Percentiles rank a stretch among this genome's conserved stretches.
phyloP scores from a whole-genome alignment of 2,329 filamentous ascomycete species.

The Alternaria conjuncta region DNA sequence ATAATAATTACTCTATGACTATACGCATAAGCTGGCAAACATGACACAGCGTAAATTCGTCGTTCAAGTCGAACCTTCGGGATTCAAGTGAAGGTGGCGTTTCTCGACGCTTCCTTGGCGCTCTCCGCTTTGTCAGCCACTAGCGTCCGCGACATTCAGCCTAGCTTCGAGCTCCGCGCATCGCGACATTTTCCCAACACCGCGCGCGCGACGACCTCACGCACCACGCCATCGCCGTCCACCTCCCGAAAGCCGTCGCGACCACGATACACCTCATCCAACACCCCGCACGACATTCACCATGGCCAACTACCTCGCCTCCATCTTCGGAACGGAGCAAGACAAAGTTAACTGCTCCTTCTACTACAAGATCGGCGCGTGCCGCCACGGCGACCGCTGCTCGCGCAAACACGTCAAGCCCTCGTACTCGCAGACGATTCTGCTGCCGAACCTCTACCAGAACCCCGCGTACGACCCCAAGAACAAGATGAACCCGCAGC shows the following conservation, averaged over 20 bases:
- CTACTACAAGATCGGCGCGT: slow-evolving; percentile 99
- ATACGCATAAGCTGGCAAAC: too few relatives aligned
- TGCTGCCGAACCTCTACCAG: slow-evolving; percentile 98
- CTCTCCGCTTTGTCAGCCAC: slow-evolving; percentile 12
- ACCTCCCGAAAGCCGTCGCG: neutral
- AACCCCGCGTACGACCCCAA: slow-evolving; percentile 97
- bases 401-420: slow-evolving; percentile 99
- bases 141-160: slow-evolving; percentile 2
- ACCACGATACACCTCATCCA: neutral
- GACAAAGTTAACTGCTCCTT: slow-evolving; percentile 99
- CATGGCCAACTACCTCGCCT: slow-evolving; percentile 98
- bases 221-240: neutral
- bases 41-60: too few relatives aligned
- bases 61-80: too few relatives aligned
- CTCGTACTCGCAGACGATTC: slow-evolving; percentile 95
- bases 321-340: slow-evolving; percentile 99
- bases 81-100: neutral
- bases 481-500: slow-evolving; percentile 93
- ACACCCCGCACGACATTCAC: slow-evolving; percentile 19
- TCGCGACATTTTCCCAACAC: slow-evolving; percentile 13
- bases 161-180: slow-evolving; percentile 12
- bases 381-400: slow-evolving; percentile 97
- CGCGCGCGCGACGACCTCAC: slow-evolving; percentile 9
- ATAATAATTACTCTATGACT: too few relatives aligned
- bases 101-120: slow-evolving; percentile 18